Percentiles rank a stretch among this genome's conserved stretches.
Evolutionary conservation across 306 rosid genomes (phyloP).

Genomic region (Rubus parviflorus): DNA sequence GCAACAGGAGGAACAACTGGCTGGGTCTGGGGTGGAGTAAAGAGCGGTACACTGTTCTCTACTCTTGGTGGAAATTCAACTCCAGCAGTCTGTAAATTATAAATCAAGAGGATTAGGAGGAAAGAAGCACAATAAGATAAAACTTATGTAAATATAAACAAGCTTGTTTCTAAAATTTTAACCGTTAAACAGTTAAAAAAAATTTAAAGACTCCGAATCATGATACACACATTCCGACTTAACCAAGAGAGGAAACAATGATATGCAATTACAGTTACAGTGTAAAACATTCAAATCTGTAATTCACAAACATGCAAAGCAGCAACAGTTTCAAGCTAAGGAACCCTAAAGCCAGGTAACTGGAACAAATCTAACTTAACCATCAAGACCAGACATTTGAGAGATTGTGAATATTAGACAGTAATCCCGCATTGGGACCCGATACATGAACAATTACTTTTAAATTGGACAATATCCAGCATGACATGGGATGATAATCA

Average conservation of each 20-base stretch:
- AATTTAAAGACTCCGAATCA: not conserved
- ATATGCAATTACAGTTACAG: not conserved
- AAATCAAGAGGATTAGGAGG: conserved; percentile 13
- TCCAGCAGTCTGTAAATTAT: conserved; percentile 69
- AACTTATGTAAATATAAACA: conserved; percentile 3
- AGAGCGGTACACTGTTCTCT: conserved; percentile 77
- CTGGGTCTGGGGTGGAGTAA: conserved; percentile 94
- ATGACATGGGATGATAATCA: not conserved
- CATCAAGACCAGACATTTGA: not conserved
- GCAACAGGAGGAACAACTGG: conserved; percentile 48
- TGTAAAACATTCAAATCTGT: not conserved
- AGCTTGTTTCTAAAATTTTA: not conserved
- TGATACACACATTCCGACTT: not conserved
- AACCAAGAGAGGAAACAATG: not conserved
- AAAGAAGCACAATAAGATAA: conserved; percentile 6
- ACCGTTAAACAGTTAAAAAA: not conserved
- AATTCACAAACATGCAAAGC: not conserved
- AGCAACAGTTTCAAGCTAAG: not conserved
- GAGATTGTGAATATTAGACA: not conserved
- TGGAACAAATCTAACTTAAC: not conserved
- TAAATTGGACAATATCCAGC: not conserved
- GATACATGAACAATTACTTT: not conserved
- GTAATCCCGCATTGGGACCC: not conserved
- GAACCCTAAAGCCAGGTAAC: not conserved
- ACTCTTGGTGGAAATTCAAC: conserved; percentile 91